Conservation (phyloP, 2,329 filamentous ascomycete species). For the Colletotrichum camelliae region DNA sequence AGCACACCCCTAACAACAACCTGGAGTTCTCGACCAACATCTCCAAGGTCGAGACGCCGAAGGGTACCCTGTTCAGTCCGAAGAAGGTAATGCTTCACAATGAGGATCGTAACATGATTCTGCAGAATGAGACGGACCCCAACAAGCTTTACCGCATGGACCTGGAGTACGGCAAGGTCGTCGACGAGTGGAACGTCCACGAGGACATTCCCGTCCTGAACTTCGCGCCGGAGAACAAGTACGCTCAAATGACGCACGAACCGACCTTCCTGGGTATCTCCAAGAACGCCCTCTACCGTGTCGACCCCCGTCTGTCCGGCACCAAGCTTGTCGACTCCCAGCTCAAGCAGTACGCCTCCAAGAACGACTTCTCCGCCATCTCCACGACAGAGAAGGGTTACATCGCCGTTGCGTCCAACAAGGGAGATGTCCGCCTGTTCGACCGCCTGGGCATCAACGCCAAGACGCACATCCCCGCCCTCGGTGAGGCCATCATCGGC, state of each 20-base stretch:
- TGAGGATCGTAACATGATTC: conserved; percentile 86
- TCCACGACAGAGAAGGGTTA: conserved; percentile 97
- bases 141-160: conserved; percentile 98
- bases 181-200: conserved; percentile 98
- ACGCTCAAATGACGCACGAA: conserved; percentile 93
- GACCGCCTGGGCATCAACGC: conserved; percentile 96
- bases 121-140: conserved; percentile 83
- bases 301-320: conserved; percentile 89
- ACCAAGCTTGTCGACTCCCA: conserved; percentile 93
- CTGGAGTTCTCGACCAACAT: conserved; percentile 97
- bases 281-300: conserved; percentile 88
- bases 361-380: conserved; percentile 95
- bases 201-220: conserved; percentile 93
- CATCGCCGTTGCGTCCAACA: conserved; percentile 95
- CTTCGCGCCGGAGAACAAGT: conserved; percentile 97
- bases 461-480: conserved; percentile 94
- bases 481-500: conserved; percentile 93
- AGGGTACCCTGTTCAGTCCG: conserved; percentile 86
- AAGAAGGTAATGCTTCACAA: conserved; percentile 97
- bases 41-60: conserved; percentile 89
- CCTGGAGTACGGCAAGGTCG: conserved; percentile 94
- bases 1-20: conserved; percentile 90
- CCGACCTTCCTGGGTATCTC: conserved; percentile 96
- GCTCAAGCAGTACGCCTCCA: conserved; percentile 94
- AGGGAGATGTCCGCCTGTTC: conserved; percentile 96